Evolutionary conservation across 108 stramenopile species (phyloP).

Genomic region (Epipyxis sp.): DNA sequence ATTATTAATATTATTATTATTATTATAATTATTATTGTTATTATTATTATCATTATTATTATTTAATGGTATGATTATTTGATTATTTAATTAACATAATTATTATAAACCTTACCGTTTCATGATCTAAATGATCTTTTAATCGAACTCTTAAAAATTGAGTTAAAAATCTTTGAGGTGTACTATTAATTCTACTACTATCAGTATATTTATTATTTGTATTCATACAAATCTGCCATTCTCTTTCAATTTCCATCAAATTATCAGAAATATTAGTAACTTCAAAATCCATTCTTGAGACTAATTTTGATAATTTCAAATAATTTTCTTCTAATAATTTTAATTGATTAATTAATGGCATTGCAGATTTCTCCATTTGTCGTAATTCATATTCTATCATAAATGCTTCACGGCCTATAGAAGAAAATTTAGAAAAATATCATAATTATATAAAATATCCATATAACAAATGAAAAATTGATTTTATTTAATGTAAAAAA

Average conservation of each 20-base stretch:
- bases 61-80: too few relatives aligned
- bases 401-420: conserved; percentile 16
- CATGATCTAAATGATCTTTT: conserved; percentile 9
- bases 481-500: too few relatives aligned
- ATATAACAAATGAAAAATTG: too few relatives aligned
- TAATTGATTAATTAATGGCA: conserved; percentile 12
- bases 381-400: conserved; percentile 5
- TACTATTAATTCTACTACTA: background rate
- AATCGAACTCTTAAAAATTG: conserved; percentile 21
- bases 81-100: background rate
- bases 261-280: background rate
- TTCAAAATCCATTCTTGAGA: background rate
- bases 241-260: conserved; percentile 3
- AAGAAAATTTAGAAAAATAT: too few relatives aligned
- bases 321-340: background rate
- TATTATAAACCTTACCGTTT: background rate
- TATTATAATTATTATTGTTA: too few relatives aligned
- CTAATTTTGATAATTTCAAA: background rate
- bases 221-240: conserved; percentile 2
- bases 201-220: conserved; percentile 29
- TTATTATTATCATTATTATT: too few relatives aligned
- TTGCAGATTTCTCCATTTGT: background rate
- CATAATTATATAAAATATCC: too few relatives aligned
- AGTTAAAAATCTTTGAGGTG: conserved; percentile 18
- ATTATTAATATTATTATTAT: too few relatives aligned